Evolutionary conservation across 768 basidiomycete species (phyloP).

Genomic region (Suillus americanus): DNA sequence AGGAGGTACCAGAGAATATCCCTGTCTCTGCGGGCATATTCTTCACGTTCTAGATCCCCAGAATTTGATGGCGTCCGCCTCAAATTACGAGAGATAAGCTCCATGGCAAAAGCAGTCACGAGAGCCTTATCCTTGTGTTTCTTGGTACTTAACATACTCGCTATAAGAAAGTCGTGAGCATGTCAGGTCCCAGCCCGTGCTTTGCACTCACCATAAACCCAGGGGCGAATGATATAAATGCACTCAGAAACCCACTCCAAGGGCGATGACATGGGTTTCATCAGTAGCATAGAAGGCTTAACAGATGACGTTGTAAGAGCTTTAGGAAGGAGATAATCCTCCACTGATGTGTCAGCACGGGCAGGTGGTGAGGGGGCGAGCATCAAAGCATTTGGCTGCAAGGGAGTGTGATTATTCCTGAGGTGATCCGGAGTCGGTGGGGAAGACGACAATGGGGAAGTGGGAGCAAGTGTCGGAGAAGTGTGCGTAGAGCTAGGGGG

Average conservation of each 20-base stretch:
- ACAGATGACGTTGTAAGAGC: constrained; percentile 73
- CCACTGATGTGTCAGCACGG: constrained; percentile 57
- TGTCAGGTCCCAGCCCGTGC: constrained; percentile 10
- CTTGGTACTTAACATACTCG: constrained; percentile 22
- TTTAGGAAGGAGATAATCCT: constrained; percentile 83
- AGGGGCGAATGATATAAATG: constrained; percentile 70
- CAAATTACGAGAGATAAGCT: constrained; percentile 72
- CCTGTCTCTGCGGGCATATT: constrained; percentile 81
- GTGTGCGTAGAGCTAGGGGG: constrained; percentile 52
- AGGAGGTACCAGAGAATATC: constrained; percentile 84
- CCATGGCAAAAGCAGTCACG: constrained; percentile 61
- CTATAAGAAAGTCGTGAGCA: constrained; percentile 13
- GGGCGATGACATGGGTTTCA: constrained; percentile 58
- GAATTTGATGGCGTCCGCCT: constrained; percentile 66
- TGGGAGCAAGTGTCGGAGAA: constrained; percentile 61
- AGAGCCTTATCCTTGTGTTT: constrained; percentile 54
- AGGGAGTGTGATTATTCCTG: constrained; percentile 69
- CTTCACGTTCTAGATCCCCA: constrained; percentile 64
- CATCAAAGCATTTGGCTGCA: constrained; percentile 66
- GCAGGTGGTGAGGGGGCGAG: constrained; percentile 47
- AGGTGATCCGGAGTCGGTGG: constrained; percentile 76
- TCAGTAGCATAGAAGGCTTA: constrained; percentile 65
- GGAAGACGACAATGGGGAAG: constrained; percentile 54
- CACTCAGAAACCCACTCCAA: constrained; percentile 76
- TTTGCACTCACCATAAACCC: constrained; percentile 64